Evolutionary conservation across 1,139 yeast genomes (phyloP).

Genomic region (Ogataea hybrid): DNA sequence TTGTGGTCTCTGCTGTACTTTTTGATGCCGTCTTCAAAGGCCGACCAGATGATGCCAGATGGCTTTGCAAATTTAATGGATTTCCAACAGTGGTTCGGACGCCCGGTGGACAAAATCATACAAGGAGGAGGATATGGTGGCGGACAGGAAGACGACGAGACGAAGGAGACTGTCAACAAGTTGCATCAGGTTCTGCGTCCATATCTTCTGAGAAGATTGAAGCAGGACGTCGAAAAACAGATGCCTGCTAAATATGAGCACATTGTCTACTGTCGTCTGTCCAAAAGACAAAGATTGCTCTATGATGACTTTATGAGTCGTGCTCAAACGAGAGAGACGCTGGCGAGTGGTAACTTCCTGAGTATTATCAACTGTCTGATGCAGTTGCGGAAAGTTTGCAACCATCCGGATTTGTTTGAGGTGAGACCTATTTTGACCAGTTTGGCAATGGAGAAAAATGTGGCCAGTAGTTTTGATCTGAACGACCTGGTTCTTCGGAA

Average conservation of each 20-base stretch:
- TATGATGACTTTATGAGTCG: conserved; percentile 98
- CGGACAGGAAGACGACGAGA: conserved; percentile 59
- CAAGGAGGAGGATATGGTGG: conserved; percentile 62
- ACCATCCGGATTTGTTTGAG: conserved; percentile 96
- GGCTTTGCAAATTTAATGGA: conserved; percentile 96
- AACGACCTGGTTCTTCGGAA: conserved; percentile 46
- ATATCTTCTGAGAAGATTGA: conserved; percentile 82
- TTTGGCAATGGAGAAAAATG: conserved; percentile 68
- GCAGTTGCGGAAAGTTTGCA: conserved; percentile 97
- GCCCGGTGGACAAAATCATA: conserved; percentile 89
- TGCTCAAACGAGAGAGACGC: conserved; percentile 90
- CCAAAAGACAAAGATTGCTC: conserved; percentile 86
- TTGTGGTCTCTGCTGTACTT: conserved; percentile 92
- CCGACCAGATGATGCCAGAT: conserved; percentile 75
- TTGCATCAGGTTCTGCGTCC: conserved; percentile 94
- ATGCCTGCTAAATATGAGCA: conserved; percentile 99
- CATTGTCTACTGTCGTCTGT: conserved; percentile 84
- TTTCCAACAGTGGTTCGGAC: conserved; percentile 98
- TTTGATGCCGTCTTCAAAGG: conserved; percentile 86
- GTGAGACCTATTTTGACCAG: conserved; percentile 95
- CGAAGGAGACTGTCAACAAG: conserved; percentile 80
- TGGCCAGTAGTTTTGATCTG: conserved; percentile 47
- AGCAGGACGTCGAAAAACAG: conserved; percentile 96
- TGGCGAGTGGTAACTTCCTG: conserved; percentile 91
- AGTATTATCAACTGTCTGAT: conserved; percentile 95